Base-by-base conservation (phyloP, 2,329 filamentous ascomycete genomes). In the Fusarium floridanum region DNA sequence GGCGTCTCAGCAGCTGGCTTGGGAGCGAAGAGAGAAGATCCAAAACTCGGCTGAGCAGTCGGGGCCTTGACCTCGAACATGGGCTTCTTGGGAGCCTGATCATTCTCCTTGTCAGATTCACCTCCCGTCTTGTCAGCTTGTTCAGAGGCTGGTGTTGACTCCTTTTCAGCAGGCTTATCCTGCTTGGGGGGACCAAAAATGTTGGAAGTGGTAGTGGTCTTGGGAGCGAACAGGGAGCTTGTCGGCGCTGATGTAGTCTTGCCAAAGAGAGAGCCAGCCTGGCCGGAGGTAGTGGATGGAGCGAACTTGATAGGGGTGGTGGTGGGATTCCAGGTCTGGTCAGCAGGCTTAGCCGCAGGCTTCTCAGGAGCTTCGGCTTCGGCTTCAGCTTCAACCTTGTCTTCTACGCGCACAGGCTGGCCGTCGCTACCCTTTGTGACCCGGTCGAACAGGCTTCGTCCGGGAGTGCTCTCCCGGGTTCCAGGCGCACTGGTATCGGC, bases 241-340 rank as follows among this genome's bases (percentile, higher is more conserved):
- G 80, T 74, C 57, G 79, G 78, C 39, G 76, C 76, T 32, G 81
- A 76, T 27, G 73, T 75, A 64, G 76, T 17, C 32, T 74, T 78
- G 62, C 82, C 80, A 69, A 85, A 84, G 14, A 82, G 79, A 72
- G 75, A 80, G 37, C 74, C 71, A 41, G 81, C 64, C 34, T 81
- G 78, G 12, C 80, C 66, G 20, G 81, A 63, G 27, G 81, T 62
- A 9, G 80, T 77, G 60, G 79, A 70, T 50, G 84, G 80, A 14
- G 84, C 85, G 76, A 90, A 90, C 77, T 90, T 90, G 79, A 91
- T 88, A 3, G 89, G 88, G 7, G 85, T 85, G 20, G 84, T 86
- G 80, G 84, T 88, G 6, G 83, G 82, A 56, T 86, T 84, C 78
- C 82, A 84, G 17, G 85, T 84, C 76, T 84, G 83, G 45, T 84